Base-by-base conservation (phyloP, 768 basidiomycete genomes). In the Melanogaster broomeanus region DNA sequence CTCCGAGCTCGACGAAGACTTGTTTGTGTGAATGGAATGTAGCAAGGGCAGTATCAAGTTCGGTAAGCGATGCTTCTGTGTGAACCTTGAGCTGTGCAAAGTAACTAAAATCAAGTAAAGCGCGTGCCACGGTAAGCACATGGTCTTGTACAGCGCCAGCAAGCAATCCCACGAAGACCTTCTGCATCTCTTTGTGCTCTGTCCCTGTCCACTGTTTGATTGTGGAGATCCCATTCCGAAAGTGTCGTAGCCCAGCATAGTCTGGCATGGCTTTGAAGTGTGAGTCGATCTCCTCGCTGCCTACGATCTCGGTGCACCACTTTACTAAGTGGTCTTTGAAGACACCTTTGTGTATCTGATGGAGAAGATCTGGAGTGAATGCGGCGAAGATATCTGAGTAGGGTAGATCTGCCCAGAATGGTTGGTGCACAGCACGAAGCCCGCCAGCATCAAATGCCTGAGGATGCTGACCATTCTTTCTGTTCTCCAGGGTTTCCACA, bases 261-360 rank as follows among this genome's bases (percentile, higher is more conserved):
- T 21, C 8, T 3, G 63, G 48, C 52, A 65, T 49, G 0, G 42
- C 51, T 22, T 52, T 42, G 48, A 62, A 60, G 1, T 48, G 35
- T 9, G 31, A 21, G 19, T 67, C 56, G 6, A 67, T 8, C 21
- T 60, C 59, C 2, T 37, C 46, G 12, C 41, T 25, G 4, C 57
- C 59, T 0, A 57, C 21, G 7, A 59, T 21, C 4, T 39, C 21
- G 6, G 58, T 59, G 11, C 57, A 65, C 77, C 77, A 79, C 6
- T 59, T 64, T 1, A 71, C 62, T 3, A 75, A 45, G 43, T 78
- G 77, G 44, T 77, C 71, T 44, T 75, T 75, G 66, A 79, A 75
- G 2, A 77, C 49, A 0, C 78, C 78, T 53, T 80, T 74, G 59
- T 78, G 70, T 0, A 80, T 61, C 55, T 79, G 76, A 52, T 82